Conservation (phyloP, 441 rosid species). For the Viola pubescens region DNA sequence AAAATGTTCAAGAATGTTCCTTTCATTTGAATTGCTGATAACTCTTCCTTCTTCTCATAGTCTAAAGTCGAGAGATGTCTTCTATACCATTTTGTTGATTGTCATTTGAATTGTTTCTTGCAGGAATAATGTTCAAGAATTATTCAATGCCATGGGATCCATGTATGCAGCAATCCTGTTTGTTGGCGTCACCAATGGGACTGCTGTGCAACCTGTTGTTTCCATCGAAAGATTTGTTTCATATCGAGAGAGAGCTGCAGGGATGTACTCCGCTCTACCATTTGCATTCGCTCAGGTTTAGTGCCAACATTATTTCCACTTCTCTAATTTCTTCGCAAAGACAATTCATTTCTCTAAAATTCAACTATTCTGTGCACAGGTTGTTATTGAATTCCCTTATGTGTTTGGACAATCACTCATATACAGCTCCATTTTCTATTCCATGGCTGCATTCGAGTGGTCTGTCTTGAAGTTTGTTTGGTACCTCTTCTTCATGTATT, state of each 20-base stretch:
- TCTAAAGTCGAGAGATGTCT: not conserved
- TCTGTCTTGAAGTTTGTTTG: constrained; percentile 65
- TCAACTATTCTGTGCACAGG: constrained; percentile 35
- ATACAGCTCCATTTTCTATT: constrained; percentile 72
- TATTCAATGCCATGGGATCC: constrained; percentile 91
- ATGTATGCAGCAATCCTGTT: constrained; percentile 84
- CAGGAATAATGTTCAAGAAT: constrained; percentile 75
- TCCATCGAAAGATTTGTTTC: constrained; percentile 92
- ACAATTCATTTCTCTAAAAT: constrained; percentile 2
- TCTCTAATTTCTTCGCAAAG: not conserved
- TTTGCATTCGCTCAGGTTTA: constrained; percentile 92
- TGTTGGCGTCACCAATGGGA: constrained; percentile 80
- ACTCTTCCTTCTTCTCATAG: not conserved
- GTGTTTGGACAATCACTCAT: constrained; percentile 69
- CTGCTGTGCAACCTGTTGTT: constrained; percentile 91
- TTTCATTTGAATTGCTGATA: not conserved
- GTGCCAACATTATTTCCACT: constrained; percentile 12
- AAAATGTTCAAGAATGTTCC: too few species aligned
- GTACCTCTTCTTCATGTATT: constrained; percentile 95
- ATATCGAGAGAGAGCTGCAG: constrained; percentile 90
- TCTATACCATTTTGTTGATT: not conserved
- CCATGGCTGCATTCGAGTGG: constrained; percentile 92
- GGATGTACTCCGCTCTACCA: constrained; percentile 89
- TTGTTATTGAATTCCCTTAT: constrained; percentile 88
- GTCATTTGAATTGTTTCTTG: constrained; percentile 16